Percentiles rank a stretch among this genome's conserved stretches.
Conservation (phyloP, 495 filamentous ascomycete species). For the Talaromyces adpressus region DNA sequence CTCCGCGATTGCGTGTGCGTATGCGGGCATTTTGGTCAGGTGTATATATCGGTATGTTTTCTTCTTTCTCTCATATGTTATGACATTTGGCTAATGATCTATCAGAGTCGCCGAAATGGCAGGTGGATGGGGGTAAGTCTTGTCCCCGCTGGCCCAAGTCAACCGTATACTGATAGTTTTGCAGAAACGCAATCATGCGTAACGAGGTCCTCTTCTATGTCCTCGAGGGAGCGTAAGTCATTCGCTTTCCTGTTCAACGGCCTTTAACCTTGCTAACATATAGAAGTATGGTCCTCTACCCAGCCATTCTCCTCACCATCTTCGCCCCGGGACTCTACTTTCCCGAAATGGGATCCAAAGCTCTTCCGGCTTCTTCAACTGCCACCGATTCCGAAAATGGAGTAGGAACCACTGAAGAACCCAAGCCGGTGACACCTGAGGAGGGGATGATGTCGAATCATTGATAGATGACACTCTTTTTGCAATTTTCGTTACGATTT, state of each 20-base stretch:
- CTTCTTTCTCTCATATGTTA: background rate
- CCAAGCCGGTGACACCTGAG: background rate
- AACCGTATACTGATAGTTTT: background rate
- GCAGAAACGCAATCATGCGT: constrained; percentile 54
- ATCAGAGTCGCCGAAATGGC: constrained; percentile 54
- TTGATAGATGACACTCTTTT: background rate
- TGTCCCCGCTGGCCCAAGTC: background rate
- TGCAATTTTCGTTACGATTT: background rate
- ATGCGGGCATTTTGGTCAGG: constrained; percentile 52
- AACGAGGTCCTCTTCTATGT: constrained; percentile 57
- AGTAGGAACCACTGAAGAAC: background rate
- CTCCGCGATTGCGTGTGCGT: constrained; percentile 46
- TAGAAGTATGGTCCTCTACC: constrained; percentile 44
- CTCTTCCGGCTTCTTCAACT: background rate
- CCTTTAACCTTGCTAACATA: background rate
- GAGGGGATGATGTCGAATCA: background rate
- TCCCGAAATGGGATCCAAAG: constrained; percentile 25
- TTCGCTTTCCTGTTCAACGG: background rate
- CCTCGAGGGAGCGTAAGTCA: constrained; percentile 49
- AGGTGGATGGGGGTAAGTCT: constrained; percentile 49
- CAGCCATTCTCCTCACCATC: constrained; percentile 34
- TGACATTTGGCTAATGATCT: background rate
- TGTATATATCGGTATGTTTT: constrained; percentile 57
- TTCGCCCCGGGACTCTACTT: constrained; percentile 46
- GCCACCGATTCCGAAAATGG: background rate